These are phyloP conservation scores for Calycina marina DNA, from an alignment of 2,329 filamentous ascomycete species.

Conservation along the genomic window DNA sequence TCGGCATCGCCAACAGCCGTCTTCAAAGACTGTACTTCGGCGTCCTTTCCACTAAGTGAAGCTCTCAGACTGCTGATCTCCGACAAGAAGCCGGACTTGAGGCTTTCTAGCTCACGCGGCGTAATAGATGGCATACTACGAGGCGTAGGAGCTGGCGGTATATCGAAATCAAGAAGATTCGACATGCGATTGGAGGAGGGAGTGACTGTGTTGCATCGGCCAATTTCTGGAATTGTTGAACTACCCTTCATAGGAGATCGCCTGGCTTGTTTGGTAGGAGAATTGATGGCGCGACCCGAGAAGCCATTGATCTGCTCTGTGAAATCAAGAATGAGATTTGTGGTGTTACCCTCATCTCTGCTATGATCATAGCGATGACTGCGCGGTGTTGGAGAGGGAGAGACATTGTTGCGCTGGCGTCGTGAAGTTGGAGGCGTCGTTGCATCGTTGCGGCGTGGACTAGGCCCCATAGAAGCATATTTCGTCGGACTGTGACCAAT, in stretches of 20 bases:
- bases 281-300: constrained; percentile 26
- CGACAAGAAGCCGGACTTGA: constrained; percentile 82
- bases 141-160: constrained; percentile 85
- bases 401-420: constrained; percentile 10
- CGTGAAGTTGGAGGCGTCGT: constrained; percentile 19
- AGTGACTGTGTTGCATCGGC: constrained; percentile 11
- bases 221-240: constrained; percentile 13
- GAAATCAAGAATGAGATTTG: constrained; percentile 75
- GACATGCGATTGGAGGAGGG: constrained; percentile 31
- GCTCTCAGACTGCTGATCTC: constrained; percentile 93
- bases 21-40: constrained; percentile 77
- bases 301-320: constrained; percentile 59
- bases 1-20: constrained; percentile 81
- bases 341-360: constrained; percentile 38
- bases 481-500: constrained; percentile 52
- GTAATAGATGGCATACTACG: constrained; percentile 84
- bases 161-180: constrained; percentile 77
- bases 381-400: constrained; percentile 27
- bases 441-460: constrained; percentile 16
- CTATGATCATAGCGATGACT: constrained; percentile 19
- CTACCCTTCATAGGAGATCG: constrained; percentile 30
- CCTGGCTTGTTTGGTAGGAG: constrained; percentile 33
- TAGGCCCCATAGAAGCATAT: constrained; percentile 28
- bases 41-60: constrained; percentile 81
- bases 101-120: constrained; percentile 76